Conservation (phyloP, 2,329 filamentous ascomycete species). For the Pseudopithomyces maydicus region DNA sequence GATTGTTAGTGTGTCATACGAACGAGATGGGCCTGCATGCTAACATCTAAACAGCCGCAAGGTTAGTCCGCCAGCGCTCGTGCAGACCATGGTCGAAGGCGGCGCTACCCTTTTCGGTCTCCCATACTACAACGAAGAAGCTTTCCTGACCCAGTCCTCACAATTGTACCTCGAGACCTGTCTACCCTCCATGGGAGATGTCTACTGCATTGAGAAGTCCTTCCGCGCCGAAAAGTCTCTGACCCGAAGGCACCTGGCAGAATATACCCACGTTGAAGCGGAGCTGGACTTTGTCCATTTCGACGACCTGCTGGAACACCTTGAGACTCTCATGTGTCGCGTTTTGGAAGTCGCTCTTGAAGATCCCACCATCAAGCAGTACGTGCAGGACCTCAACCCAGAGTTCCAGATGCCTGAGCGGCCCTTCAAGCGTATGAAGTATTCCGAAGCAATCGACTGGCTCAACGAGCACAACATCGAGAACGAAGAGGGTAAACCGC, state of each 20-base stretch:
- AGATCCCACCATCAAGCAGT: constrained; percentile 72
- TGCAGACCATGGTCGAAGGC: constrained; percentile 94
- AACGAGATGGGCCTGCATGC: background rate
- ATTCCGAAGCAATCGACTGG: constrained; percentile 93
- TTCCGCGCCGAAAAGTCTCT: constrained; percentile 98
- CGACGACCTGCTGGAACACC: constrained; percentile 81
- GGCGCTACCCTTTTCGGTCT: constrained; percentile 90
- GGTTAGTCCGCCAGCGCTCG: constrained; percentile 86
- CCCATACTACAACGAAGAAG: constrained; percentile 85
- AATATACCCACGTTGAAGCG: constrained; percentile 96
- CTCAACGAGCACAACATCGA: constrained; percentile 85
- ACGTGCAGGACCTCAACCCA: constrained; percentile 88
- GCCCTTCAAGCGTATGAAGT: constrained; percentile 94
- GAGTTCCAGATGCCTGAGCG: constrained; percentile 79
- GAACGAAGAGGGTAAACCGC: constrained; percentile 90
- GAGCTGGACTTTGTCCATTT: constrained; percentile 97
- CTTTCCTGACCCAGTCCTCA: constrained; percentile 94
- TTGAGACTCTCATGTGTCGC: constrained; percentile 85
- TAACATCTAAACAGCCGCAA: constrained; percentile 58
- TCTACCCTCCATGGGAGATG: constrained; percentile 86
- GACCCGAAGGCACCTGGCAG: constrained; percentile 89
- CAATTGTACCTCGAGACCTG: constrained; percentile 98
- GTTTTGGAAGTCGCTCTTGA: constrained; percentile 79
- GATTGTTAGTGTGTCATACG: constrained; percentile 50
- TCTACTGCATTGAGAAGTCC: constrained; percentile 98